A percentile compares a stretch with the other conserved stretches of the same genome.
These are phyloP conservation scores for Chloridella minuta DNA, from an alignment of 352 stramenopile genomes.

Conservation along the genomic window DNA sequence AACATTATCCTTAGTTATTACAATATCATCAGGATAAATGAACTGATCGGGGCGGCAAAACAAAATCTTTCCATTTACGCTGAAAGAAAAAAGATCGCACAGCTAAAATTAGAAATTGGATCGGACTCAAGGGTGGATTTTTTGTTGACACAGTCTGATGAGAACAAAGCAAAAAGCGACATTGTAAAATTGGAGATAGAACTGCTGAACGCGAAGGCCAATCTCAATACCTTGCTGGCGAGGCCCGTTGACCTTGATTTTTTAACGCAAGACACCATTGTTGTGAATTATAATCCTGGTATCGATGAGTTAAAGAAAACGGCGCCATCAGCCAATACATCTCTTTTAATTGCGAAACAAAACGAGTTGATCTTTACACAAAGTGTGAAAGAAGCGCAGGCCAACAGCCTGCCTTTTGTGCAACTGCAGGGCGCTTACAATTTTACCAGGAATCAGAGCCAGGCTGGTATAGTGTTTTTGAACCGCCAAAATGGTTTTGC, in stretches of 20 bases:
- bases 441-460: neutral
- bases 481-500: neutral
- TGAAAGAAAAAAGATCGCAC: neutral
- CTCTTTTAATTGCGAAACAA: neutral
- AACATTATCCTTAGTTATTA: neutral
- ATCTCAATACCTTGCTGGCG: neutral
- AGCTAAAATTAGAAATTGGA: neutral
- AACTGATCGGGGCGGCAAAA: neutral
- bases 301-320: neutral
- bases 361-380: neutral
- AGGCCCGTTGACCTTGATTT: neutral
- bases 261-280: neutral
- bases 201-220: neutral
- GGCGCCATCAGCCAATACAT: neutral
- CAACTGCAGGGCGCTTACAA: neutral
- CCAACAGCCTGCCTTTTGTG: neutral
- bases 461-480: neutral
- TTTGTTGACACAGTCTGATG: neutral
- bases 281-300: neutral
- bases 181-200: neutral
- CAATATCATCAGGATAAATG: neutral
- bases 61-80: neutral
- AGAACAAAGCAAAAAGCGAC: neutral
- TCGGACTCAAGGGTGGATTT: neutral
- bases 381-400: neutral